Evolutionary conservation across 768 basidiomycete species (phyloP).

Genomic region (Boletus sp.): DNA sequence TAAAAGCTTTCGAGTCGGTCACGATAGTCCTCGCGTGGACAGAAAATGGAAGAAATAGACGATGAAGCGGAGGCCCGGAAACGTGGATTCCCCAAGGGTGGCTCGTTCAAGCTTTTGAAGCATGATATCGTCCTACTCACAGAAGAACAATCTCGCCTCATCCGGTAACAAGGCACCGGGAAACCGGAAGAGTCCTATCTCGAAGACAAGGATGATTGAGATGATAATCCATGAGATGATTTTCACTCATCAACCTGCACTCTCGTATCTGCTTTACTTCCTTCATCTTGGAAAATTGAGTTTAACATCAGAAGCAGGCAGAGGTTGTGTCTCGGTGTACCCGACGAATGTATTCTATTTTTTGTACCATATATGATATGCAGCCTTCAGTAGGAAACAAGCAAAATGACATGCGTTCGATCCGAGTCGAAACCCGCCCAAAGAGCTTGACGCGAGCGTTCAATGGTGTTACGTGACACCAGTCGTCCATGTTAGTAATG

Average conservation of each 20-base stretch:
- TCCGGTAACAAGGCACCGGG: conserved; percentile 19
- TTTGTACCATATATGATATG: not conserved
- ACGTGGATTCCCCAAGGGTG: conserved; percentile 45
- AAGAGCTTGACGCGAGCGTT: conserved; percentile 26
- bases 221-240: too few relatives aligned
- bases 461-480: conserved; percentile 35
- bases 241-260: too few relatives aligned
- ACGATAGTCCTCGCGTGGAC: not conserved
- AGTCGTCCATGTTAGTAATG: conserved; percentile 38
- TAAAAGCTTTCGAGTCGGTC: not conserved
- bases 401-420: not conserved
- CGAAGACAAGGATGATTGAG: not conserved
- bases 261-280: too few relatives aligned
- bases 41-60: conserved; percentile 54
- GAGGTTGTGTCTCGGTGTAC: not conserved
- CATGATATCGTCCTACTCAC: conserved; percentile 46
- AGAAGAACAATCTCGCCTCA: conserved; percentile 38
- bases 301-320: not conserved
- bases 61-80: conserved; percentile 54
- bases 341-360: not conserved
- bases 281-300: not conserved
- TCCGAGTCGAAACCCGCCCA: conserved; percentile 7
- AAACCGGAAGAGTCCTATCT: conserved; percentile 8
- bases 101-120: conserved; percentile 48
- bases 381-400: not conserved